phyloP scores from a whole-genome alignment of 2,329 filamentous ascomycete species.

The Fusarium foetens region DNA sequence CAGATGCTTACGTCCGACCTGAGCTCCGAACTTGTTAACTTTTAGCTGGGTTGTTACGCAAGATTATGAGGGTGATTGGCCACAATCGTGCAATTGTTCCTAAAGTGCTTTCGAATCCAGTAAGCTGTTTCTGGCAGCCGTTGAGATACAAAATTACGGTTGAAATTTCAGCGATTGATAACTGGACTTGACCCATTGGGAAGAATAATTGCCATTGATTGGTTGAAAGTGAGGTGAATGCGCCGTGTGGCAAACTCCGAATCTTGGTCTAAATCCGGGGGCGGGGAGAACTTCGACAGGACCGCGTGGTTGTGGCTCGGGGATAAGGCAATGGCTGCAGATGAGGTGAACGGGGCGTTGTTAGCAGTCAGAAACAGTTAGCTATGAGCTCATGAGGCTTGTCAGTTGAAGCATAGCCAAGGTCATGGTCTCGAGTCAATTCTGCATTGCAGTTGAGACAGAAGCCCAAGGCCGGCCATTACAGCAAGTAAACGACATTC shows the following conservation, averaged over 20 bases:
- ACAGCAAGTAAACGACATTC: background rate
- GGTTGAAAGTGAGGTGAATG: conserved; percentile 9
- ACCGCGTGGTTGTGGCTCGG: conserved; percentile 19
- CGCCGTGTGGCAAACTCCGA: conserved; percentile 37
- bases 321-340: conserved; percentile 26
- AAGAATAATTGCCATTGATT: conserved; percentile 23
- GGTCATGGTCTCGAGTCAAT: background rate
- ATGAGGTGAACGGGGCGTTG: background rate
- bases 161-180: conserved; percentile 2
- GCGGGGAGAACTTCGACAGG: conserved; percentile 18
- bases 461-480: background rate
- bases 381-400: conserved; percentile 9
- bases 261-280: conserved; percentile 38
- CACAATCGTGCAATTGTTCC: background rate
- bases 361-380: background rate
- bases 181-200: conserved; percentile 6
- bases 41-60: background rate
- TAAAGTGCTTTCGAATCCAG: background rate
- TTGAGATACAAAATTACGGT: background rate
- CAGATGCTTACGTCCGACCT: background rate
- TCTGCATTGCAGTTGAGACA: background rate
- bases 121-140: background rate
- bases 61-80: background rate
- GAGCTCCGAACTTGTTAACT: background rate
- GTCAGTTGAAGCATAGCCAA: background rate